These are phyloP conservation scores for Pyrus communis DNA, from an alignment of 306 rosid species.

Conservation along the genomic window DNA sequence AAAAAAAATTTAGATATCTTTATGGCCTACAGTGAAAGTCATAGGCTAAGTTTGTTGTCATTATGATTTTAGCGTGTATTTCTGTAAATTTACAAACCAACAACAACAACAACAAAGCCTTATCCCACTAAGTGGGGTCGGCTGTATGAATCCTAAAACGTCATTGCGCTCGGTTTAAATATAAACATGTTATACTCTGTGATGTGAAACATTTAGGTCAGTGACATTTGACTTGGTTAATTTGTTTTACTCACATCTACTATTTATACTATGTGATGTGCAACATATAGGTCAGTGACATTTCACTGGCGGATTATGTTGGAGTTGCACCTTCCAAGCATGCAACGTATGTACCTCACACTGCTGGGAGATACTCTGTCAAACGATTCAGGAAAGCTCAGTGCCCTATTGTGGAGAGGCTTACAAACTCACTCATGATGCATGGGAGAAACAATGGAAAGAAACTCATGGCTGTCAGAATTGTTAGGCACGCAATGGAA, in stretches of 20 bases:
- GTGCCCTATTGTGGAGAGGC: conserved; percentile 4
- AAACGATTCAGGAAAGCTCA: not conserved
- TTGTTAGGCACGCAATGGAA: not conserved
- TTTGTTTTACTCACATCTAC: not conserved
- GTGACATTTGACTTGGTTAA: not conserved
- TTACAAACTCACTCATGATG: conserved; percentile 5
- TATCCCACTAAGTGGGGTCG: no score
- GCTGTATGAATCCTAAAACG: no score
- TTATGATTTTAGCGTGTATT: no score
- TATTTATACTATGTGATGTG: not conserved
- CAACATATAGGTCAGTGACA: not conserved
- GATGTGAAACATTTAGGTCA: not conserved
- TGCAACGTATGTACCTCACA: not conserved
- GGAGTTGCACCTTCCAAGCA: not conserved
- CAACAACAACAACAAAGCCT: no score
- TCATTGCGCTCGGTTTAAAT: no score
- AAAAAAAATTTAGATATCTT: no score
- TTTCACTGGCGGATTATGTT: not conserved
- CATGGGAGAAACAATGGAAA: not conserved
- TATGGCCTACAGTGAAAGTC: no score
- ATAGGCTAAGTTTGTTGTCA: no score
- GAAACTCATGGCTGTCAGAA: not conserved
- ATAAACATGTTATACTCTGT: no score
- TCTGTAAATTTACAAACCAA: no score
- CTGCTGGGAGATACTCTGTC: conserved; percentile 3